Base-by-base conservation (phyloP, 768 basidiomycete genomes). In the Cystofilobasidium bisporidii region DNA sequence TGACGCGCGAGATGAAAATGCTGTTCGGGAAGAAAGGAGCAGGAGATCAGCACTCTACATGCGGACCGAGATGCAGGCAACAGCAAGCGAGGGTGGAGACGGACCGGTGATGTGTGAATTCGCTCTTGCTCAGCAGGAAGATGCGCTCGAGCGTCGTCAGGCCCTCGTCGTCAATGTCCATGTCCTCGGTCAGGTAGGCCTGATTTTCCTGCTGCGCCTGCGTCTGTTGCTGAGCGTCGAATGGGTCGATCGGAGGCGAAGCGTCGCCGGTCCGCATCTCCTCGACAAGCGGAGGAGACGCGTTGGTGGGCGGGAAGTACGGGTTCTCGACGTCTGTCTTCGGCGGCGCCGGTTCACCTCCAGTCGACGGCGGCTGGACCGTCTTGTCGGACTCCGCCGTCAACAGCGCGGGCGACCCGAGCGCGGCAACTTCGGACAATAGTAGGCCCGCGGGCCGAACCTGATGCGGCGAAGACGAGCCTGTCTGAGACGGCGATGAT, bases 141-240 rank as follows among this genome's bases (percentile, higher is more conserved):
- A 94, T 93, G 74, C 88, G 86, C 79, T 97, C 93, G 58, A 97
- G 83, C 26, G 88, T 83, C 76, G 79, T 88, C 69, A 93, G 81
- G 63, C 84, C 84, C 70, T 90, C 89, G 71, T 91, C 88, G 71
- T 92, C 90, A 73, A 86, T 77, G 22, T 76, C 77, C 58, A 79
- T 76, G 57, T 78, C 79, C 67, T 57, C 68, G 15, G 61, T 43
- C 0, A 55, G 20, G 61, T 62, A 68, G 9, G 33, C 32, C 17
- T 30, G 55, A 18, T 24, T 20, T 36, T 47, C 60, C 43, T 43
- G 8, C 43, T 43, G 43, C 43, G 43, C 3, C 43, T 15, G 43
- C n/a, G 59, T 5, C 22, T 40, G 38, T 10, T 14, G 33, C 3
- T 17, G 20, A 17, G 4, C 40, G 30, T 1, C 24, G 30, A 22